Percentiles rank a stretch among this genome's conserved stretches.
phyloP scores from a whole-genome alignment of 306 rosid species.

The Canavalia ensiformis region DNA sequence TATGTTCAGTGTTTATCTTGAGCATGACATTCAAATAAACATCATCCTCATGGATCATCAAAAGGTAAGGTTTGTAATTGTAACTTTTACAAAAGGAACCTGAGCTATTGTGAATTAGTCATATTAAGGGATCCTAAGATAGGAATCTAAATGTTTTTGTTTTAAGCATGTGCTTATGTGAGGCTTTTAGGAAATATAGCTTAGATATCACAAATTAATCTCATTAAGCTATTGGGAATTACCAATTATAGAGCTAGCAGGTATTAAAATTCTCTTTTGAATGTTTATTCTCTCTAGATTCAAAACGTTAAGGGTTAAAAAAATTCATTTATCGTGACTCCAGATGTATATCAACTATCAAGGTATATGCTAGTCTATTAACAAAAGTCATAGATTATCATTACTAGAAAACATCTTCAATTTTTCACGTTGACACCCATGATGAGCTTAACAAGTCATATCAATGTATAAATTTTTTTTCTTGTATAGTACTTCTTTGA shows the following conservation, averaged over 20 bases:
- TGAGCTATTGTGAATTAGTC: slow-evolving; percentile 61
- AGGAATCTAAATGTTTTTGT: slow-evolving; percentile 45
- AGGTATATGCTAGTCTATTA: slow-evolving; percentile 4
- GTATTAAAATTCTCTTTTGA: background rate
- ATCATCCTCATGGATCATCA: slow-evolving; percentile 61
- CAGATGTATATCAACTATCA: background rate
- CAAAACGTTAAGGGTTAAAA: background rate
- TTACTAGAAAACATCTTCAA: background rate
- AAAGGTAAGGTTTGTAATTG: slow-evolving; percentile 55
- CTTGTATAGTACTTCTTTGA: too few relatives aligned
- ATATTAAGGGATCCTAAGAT: slow-evolving; percentile 32
- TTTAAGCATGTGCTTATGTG: slow-evolving; percentile 48
- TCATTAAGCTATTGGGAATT: too few relatives aligned
- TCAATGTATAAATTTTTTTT: background rate
- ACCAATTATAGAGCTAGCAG: background rate
- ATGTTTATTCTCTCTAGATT: slow-evolving; percentile 16
- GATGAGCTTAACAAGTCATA: slow-evolving; percentile 6
- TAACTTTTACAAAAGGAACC: slow-evolving; percentile 34
- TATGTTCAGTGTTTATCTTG: slow-evolving; percentile 59
- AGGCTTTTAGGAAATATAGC: background rate
- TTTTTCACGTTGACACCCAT: background rate
- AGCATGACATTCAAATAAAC: slow-evolving; percentile 59
- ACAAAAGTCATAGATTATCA: background rate
- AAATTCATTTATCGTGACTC: background rate
- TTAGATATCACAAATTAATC: too few relatives aligned